Evolutionary conservation across 2,329 filamentous ascomycete genomes (phyloP), one percentile per base, ranked within the genome.

Genomic region (Epichloe typhina): DNA sequence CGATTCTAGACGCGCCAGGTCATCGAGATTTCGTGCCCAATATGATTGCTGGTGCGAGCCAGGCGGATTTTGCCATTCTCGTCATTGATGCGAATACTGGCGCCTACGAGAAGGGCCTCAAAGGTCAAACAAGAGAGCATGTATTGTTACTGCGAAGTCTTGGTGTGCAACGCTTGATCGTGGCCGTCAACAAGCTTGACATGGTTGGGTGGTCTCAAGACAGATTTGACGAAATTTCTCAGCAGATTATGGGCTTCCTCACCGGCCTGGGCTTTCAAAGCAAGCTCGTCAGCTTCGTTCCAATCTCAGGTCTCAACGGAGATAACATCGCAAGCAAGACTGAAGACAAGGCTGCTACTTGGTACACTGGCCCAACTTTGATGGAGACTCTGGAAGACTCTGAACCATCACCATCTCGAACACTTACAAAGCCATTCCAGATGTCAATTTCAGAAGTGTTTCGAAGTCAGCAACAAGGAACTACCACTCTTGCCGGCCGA

Each of bases 11-110:
- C 64, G 91, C 93, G 0, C 93, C 93, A 0, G 93, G 93, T 0
- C 93, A 98, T 66, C 80, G 83, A 54, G 93, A 98, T 64, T 98
- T 97, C 63, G 89, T 98, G 19, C 93, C 93, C 0, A 98, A 96
- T 66, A 98, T 98, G 93, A 96, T 98, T 64, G 91, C 91, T 2
- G 93, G 93, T 13, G 89, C 91, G 3, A 93, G 87, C 53, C 91
- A 96, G 67, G 94, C 93, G 9, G 93, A 98, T 64, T 93, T 97
- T 66, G 93, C 90, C 0, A 85, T 98, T 0, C 73, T 98, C 3
- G 93, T 98, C 19, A 88, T 98, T 53, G 93, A 98, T 64, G 86
- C 91, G 4, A 84, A 86, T 52, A 88, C 81, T 0, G 93, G 91
- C 36, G 90, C 90, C 36, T 96, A 97, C 57, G 93, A 98, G 65